Evolutionary conservation across 495 filamentous ascomycete genomes (phyloP).

Genomic region (Neurospora sp.): DNA sequence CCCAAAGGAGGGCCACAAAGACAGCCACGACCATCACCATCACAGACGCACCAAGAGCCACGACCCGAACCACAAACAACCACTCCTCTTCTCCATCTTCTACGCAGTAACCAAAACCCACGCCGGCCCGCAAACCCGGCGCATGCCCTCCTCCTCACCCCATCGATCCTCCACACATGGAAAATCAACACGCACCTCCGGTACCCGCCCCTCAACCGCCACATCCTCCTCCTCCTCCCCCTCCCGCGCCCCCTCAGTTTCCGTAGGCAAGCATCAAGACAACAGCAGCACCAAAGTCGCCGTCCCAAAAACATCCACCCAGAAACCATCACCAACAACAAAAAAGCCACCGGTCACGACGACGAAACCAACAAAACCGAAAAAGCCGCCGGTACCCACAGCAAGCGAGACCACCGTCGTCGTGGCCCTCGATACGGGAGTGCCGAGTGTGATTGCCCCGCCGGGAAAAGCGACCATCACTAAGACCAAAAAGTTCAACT

Average conservation of each 20-base stretch:
- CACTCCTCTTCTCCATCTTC: neutral
- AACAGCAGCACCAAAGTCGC: neutral
- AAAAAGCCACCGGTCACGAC: neutral
- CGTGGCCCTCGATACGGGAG: neutral
- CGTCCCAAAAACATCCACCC: neutral
- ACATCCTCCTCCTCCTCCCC: neutral
- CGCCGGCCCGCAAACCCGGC: neutral
- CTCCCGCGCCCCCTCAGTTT: neutral
- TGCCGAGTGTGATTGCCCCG: neutral
- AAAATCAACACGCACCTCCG: neutral
- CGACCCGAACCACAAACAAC: neutral
- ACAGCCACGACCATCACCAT: neutral
- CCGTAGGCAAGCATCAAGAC: neutral
- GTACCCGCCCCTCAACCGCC: neutral
- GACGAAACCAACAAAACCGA: neutral
- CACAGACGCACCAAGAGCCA: neutral
- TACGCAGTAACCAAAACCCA: neutral
- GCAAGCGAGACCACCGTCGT: neutral
- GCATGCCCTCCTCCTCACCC: neutral
- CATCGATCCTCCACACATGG: neutral
- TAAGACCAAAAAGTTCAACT: conserved; percentile 11
- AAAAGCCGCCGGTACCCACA: neutral
- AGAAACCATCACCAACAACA: neutral
- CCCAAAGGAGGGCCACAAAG: neutral
- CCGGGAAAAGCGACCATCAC: neutral